phyloP scores from a whole-genome alignment of 2,329 filamentous ascomycete genomes.

The Cladophialophora yegresii region DNA sequence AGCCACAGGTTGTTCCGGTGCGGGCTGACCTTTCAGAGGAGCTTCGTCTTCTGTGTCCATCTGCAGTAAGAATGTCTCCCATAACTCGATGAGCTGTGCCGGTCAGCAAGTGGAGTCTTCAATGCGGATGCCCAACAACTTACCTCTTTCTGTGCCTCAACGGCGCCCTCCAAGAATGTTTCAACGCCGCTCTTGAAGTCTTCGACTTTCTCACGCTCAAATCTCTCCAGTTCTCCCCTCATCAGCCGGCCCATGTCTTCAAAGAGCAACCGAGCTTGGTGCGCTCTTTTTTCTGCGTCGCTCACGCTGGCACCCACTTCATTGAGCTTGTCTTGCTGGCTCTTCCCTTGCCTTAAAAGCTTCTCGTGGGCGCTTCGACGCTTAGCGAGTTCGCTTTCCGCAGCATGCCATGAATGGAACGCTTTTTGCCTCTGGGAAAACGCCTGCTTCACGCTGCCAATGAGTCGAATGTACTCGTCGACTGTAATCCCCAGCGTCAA shows the following conservation, averaged over 20 bases:
- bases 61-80: conserved; percentile 98
- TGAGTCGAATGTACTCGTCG: conserved; percentile 95
- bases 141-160: conserved; percentile 98
- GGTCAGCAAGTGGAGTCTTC: conserved; percentile 44
- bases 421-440: conserved; percentile 93
- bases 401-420: conserved; percentile 89
- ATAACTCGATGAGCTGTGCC: conserved; percentile 80
- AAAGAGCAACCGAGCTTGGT: conserved; percentile 85
- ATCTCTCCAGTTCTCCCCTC: conserved; percentile 85
- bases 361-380: conserved; percentile 89
- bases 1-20: conserved; percentile 6
- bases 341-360: conserved; percentile 88
- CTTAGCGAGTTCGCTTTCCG: conserved; percentile 88
- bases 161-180: conserved; percentile 93
- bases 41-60: conserved; percentile 82
- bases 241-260: conserved; percentile 97
- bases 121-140: conserved; percentile 39
- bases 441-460: conserved; percentile 90
- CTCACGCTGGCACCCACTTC: conserved; percentile 89
- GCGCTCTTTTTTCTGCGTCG: conserved; percentile 91
- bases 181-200: conserved; percentile 98
- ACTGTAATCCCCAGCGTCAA: conserved; percentile 96
- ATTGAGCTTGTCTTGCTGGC: conserved; percentile 90
- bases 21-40: conserved; percentile 23
- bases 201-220: conserved; percentile 96